These are phyloP conservation scores for Kockiozyma suomiensis DNA, from an alignment of 805 yeast genomes.

Conservation along the genomic window DNA sequence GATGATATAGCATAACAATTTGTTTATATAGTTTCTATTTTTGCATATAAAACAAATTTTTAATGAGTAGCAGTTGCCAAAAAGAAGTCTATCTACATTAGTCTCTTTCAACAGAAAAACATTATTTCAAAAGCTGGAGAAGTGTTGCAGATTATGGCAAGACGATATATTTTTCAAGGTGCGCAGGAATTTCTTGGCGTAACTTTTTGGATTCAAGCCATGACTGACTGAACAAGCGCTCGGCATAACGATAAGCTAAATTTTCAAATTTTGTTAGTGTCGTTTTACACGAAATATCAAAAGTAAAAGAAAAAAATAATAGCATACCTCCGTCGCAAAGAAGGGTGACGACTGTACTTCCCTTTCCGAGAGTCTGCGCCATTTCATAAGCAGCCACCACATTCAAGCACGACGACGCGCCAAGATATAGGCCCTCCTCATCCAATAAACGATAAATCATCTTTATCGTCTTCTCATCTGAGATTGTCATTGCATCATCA, in stretches of 20 bases:
- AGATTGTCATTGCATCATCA: slow-evolving; percentile 78
- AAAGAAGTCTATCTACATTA: neutral
- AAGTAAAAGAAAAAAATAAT: neutral
- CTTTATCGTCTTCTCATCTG: slow-evolving; percentile 77
- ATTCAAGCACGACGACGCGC: slow-evolving; percentile 88
- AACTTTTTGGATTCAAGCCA: slow-evolving; percentile 77
- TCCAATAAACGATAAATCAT: slow-evolving; percentile 84
- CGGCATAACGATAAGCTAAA: slow-evolving; percentile 62
- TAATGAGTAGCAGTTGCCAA: no score
- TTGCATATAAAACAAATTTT: neutral
- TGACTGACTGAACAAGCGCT: slow-evolving; percentile 70
- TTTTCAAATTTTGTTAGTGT: neutral
- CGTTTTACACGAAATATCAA: neutral
- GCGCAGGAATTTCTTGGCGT: slow-evolving; percentile 63
- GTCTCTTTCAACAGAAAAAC: no score
- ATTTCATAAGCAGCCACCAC: slow-evolving; percentile 85
- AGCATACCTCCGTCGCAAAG: slow-evolving; percentile 70
- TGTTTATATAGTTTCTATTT: neutral
- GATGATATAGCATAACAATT: neutral
- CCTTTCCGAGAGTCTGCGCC: slow-evolving; percentile 72
- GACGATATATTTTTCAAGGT: slow-evolving; percentile 68
- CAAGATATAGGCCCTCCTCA: slow-evolving; percentile 87
- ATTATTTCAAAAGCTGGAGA: no score
- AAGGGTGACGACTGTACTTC: slow-evolving; percentile 83
- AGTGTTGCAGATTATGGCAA: slow-evolving; percentile 40